phyloP scores from a whole-genome alignment of 768 basidiomycete species.

The Clitopilus hobsonii region DNA sequence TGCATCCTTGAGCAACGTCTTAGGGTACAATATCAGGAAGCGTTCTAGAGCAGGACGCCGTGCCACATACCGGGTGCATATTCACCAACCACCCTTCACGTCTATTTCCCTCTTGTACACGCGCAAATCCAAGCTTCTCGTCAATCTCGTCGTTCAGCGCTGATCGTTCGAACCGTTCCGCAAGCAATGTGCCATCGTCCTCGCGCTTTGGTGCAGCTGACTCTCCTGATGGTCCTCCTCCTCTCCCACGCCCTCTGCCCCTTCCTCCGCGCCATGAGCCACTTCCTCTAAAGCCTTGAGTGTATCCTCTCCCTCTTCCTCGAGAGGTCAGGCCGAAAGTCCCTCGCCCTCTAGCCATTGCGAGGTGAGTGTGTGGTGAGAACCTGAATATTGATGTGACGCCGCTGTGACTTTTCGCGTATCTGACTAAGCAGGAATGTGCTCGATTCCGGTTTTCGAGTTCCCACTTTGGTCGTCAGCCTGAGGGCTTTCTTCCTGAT shows the following conservation, averaged over 20 bases:
- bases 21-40: constrained; percentile 1
- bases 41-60: background rate
- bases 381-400: constrained; percentile 6
- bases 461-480: too few species aligned
- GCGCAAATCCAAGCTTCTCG: constrained; percentile 85
- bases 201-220: constrained; percentile 60
- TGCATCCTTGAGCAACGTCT: constrained; percentile 87
- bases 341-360: constrained; percentile 50
- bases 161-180: constrained; percentile 82
- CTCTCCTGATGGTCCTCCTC: constrained; percentile 38
- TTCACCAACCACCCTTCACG: constrained; percentile 95
- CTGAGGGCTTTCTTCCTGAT: too few species aligned
- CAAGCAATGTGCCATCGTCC: constrained; percentile 86
- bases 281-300: constrained; percentile 15
- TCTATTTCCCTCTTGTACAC: constrained; percentile 71
- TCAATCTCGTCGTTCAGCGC: constrained; percentile 81
- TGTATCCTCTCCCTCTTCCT: constrained; percentile 32
- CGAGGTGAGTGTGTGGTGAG: constrained; percentile 3
- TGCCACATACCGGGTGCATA: constrained; percentile 84
- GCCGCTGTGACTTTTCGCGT: constrained; percentile 12
- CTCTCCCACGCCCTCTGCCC: constrained; percentile 50
- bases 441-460: too few species aligned
- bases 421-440: background rate
- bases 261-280: constrained; percentile 51
- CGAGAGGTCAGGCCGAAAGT: constrained; percentile 56